phyloP scores from a whole-genome alignment of 805 yeast species.

The Candida nemodendra region DNA sequence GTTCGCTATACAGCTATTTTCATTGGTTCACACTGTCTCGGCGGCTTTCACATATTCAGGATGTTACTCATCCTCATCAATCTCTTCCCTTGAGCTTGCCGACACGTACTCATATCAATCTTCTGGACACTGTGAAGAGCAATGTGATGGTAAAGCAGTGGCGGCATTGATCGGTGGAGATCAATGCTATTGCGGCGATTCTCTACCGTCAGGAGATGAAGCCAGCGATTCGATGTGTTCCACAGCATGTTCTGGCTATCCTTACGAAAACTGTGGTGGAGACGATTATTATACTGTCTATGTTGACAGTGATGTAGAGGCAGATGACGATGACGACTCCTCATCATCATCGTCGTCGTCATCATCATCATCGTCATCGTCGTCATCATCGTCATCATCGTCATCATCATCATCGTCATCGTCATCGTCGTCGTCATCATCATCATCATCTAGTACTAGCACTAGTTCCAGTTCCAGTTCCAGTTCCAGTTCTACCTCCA shows the following conservation, averaged over 20 bases:
- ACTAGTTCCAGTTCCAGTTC: conserved; percentile 13
- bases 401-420: conserved; percentile 6
- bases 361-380: conserved; percentile 10
- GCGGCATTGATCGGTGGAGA: conserved; percentile 54
- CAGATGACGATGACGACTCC: conserved; percentile 7
- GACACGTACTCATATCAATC: conserved; percentile 61
- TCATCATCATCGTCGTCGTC: conserved; percentile 11
- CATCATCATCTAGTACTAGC: conserved; percentile 10
- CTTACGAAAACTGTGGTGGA: conserved; percentile 61
- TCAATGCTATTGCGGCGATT: conserved; percentile 66
- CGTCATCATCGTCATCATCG: conserved; percentile 11
- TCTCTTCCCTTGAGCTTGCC: conserved; percentile 33
- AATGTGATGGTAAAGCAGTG: conserved; percentile 47
- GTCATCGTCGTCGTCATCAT: conserved; percentile 4
- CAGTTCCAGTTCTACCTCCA: conserved; percentile 19
- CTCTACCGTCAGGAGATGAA: conserved; percentile 31
- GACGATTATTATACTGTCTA: conserved; percentile 48
- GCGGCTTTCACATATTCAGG: conserved; percentile 26
- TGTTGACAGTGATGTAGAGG: conserved; percentile 26
- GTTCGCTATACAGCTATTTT: no score
- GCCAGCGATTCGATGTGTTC: conserved; percentile 41
- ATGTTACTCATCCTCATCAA: conserved; percentile 28
- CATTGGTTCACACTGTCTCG: conserved; percentile 1
- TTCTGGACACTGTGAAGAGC: conserved; percentile 53
- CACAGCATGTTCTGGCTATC: conserved; percentile 58